A percentile compares a stretch with the other conserved stretches of the same genome.
phyloP scores from a whole-genome alignment of 768 basidiomycete genomes.

The Termitomyces sp. region DNA sequence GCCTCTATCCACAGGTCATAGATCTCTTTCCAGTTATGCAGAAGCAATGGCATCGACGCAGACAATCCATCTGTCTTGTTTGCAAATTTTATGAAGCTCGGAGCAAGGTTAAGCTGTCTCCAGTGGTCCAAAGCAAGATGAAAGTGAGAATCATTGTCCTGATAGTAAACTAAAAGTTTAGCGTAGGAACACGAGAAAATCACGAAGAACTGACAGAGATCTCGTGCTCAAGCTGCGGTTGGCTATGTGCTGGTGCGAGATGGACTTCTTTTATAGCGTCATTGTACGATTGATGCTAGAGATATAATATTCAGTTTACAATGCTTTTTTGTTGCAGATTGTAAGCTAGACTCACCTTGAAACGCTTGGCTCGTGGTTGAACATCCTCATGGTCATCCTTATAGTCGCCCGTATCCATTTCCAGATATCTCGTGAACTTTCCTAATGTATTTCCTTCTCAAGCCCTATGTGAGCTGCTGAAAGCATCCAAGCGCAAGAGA shows the following conservation, averaged over 20 bases:
- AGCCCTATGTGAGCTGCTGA: background rate
- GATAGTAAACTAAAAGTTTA: background rate
- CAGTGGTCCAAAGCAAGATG: slow-evolving; percentile 70
- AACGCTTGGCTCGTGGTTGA: slow-evolving; percentile 41
- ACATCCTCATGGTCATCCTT: slow-evolving; percentile 19
- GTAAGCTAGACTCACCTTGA: slow-evolving; percentile 35
- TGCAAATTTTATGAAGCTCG: slow-evolving; percentile 70
- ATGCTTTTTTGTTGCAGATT: background rate
- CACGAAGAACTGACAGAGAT: slow-evolving; percentile 43
- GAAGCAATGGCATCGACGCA: slow-evolving; percentile 73
- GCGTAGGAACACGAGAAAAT: background rate
- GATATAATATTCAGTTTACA: background rate
- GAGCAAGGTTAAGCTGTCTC: slow-evolving; percentile 77
- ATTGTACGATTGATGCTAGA: slow-evolving; percentile 72
- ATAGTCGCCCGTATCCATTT: slow-evolving; percentile 15
- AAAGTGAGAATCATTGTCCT: slow-evolving; percentile 83
- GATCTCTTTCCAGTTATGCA: slow-evolving; percentile 77
- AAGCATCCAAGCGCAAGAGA: background rate
- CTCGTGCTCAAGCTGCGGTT: slow-evolving; percentile 56
- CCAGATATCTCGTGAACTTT: background rate
- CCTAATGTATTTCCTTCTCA: background rate
- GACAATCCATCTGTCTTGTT: slow-evolving; percentile 57
- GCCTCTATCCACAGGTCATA: slow-evolving; percentile 61
- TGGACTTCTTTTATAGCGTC: slow-evolving; percentile 67
- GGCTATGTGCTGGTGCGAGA: slow-evolving; percentile 59